Conservation (phyloP, 768 basidiomycete genomes). For the Kwoniella shandongensis region DNA sequence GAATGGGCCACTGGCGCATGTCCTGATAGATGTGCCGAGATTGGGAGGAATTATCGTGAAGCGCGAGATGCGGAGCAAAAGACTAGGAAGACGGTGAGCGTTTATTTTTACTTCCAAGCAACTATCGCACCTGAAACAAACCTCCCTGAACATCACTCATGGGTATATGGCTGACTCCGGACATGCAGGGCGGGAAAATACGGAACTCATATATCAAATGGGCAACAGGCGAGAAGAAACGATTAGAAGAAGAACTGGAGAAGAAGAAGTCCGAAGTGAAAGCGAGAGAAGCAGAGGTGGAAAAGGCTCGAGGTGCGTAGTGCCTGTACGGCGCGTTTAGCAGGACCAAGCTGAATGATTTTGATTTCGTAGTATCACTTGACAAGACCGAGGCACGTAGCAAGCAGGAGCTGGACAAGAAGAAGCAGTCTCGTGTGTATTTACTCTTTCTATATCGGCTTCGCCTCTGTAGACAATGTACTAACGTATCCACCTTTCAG, state of each 20-base stretch:
- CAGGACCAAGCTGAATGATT: neutral
- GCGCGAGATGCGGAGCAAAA: conserved; percentile 72
- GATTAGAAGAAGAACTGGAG: conserved; percentile 67
- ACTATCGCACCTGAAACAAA: neutral
- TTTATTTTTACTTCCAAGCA: neutral
- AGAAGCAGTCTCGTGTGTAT: conserved; percentile 78
- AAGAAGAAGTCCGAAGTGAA: conserved; percentile 63
- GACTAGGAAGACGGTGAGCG: conserved; percentile 71
- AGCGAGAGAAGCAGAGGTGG: conserved; percentile 68
- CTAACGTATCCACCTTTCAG: conserved; percentile 58
- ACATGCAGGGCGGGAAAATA: conserved; percentile 80
- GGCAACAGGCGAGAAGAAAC: conserved; percentile 84
- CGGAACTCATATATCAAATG: conserved; percentile 81
- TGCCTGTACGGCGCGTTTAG: neutral
- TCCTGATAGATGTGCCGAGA: conserved; percentile 69
- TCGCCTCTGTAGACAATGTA: no score
- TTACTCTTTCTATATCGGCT: no score
- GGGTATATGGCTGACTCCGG: neutral
- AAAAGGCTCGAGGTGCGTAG: conserved; percentile 65
- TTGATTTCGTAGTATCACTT: conserved; percentile 63
- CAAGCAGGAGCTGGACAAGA: conserved; percentile 75
- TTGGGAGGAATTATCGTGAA: conserved; percentile 69
- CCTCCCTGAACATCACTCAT: neutral
- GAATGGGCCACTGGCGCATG: conserved; percentile 75
- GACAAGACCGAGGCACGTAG: conserved; percentile 74